Evolutionary conservation across 208 protist species (phyloP).

Genomic region (Crithidia thermophila): DNA sequence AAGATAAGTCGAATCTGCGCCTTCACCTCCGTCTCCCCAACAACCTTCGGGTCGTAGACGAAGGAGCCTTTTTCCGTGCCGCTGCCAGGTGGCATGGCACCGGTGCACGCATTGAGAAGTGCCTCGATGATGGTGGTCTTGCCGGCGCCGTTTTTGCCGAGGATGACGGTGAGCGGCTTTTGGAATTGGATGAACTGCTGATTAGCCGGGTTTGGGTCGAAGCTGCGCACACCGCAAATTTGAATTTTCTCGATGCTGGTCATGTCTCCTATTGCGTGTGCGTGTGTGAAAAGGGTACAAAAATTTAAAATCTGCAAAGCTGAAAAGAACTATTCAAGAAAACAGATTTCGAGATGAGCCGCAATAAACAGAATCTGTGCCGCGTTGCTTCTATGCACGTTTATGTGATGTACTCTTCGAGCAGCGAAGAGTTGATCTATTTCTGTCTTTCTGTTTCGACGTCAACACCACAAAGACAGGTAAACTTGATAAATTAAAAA

Average conservation of each 20-base stretch:
- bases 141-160: constrained; percentile 97
- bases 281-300: background rate
- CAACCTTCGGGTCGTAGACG: constrained; percentile 97
- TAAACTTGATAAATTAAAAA: too few relatives aligned
- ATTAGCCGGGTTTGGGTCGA: constrained; percentile 87
- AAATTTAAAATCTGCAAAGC: constrained; percentile 1
- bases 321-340: too few relatives aligned
- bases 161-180: constrained; percentile 98
- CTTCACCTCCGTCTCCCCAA: constrained; percentile 95
- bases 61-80: constrained; percentile 95
- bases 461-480: too few relatives aligned
- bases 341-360: too few relatives aligned
- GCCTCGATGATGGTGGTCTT: constrained; percentile 99
- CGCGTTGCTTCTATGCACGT: too few relatives aligned
- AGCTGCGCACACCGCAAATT: constrained; percentile 97
- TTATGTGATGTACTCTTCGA: too few relatives aligned
- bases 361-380: too few relatives aligned
- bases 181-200: constrained; percentile 95
- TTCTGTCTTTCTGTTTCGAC: too few relatives aligned
- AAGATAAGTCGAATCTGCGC: constrained; percentile 97
- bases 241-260: constrained; percentile 97
- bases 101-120: constrained; percentile 97
- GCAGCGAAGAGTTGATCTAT: too few relatives aligned
- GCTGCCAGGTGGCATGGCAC: constrained; percentile 96
- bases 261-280: constrained; percentile 52